Evolutionary conservation across 805 yeast genomes (phyloP).

Genomic region (Priceomyces carsonii): DNA sequence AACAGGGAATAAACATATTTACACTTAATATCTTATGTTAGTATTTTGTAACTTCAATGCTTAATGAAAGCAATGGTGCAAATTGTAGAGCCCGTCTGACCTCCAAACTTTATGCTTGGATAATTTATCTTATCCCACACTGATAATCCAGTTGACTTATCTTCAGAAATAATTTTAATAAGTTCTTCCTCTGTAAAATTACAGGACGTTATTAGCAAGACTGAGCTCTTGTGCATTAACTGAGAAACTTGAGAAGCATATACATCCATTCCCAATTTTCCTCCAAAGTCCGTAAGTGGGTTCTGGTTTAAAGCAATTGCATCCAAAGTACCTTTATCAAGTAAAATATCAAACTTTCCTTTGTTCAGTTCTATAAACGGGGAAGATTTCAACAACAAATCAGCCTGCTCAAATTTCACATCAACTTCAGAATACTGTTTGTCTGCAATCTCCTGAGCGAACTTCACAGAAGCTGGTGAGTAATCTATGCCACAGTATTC

Average conservation of each 20-base stretch:
- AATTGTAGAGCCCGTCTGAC: constrained; percentile 82
- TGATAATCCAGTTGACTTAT: constrained; percentile 42
- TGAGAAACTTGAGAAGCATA: constrained; percentile 63
- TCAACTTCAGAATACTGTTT: constrained; percentile 32
- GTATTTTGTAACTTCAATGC: constrained; percentile 8
- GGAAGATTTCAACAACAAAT: constrained; percentile 52
- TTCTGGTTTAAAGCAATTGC: constrained; percentile 87
- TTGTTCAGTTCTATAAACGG: constrained; percentile 33
- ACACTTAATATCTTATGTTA: constrained; percentile 1
- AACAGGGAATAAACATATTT: background rate
- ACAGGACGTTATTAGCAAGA: constrained; percentile 83
- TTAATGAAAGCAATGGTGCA: constrained; percentile 80
- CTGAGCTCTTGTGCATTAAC: constrained; percentile 55
- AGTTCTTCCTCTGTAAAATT: constrained; percentile 88
- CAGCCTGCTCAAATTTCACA: constrained; percentile 64
- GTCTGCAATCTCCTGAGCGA: constrained; percentile 63
- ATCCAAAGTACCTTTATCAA: constrained; percentile 96
- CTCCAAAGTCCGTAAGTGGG: constrained; percentile 42
- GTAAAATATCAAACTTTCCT: constrained; percentile 64
- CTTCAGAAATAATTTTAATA: constrained; percentile 48
- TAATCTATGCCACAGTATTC: constrained; percentile 74
- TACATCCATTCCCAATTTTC: constrained; percentile 50
- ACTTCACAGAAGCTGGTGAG: constrained; percentile 73
- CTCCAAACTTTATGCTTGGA: constrained; percentile 88
- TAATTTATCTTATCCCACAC: constrained; percentile 71